Evolutionary conservation across 495 filamentous ascomycete genomes (phyloP), one percentile per base, ranked within the genome.

Genomic region (Hypoxylon intermedium): DNA sequence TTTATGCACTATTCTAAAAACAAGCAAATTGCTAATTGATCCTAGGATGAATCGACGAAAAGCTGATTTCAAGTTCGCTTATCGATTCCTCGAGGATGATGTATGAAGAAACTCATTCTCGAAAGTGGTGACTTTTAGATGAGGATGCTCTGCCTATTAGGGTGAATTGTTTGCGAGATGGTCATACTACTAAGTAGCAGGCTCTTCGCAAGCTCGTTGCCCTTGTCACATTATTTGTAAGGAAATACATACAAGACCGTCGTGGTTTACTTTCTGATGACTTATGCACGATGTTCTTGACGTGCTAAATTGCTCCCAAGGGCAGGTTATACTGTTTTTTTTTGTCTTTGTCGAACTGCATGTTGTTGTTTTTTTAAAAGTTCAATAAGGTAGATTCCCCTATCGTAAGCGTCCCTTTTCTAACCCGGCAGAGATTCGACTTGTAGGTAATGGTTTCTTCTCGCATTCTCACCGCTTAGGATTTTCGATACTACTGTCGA

Each of bases 11-110:
- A 15, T 37, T n/a, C 11, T 37, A 12, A 2, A 12, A 4, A 33
- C n/a, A 42, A 40, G 7, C 18, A 18, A 37, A 30, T 56, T 38
- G 41, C 60, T 71, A 59, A 68, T 42, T 53, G n/a, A 45, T 46
- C 16, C 1, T 70, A 98, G 94, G 94, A 98, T 98, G 94, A 98
- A 98, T 74, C 90, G 94, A 59, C 81, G 94, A 67, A 98, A 98
- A 82, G 92, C 90, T 31, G 94, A 98, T 72, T 98, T 98, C 79
- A 94, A 95, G 75, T 98, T 98, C 72, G 87, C 90, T 37, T 98
- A 98, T 81, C 96, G 96, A 75, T 98, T 92, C 77, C 80, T 96
- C 54, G 92, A 96, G 72, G 92, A 96, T 74, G 92, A 96, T 68
- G 79, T 96, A 80, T 94, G 48, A 60, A n/a, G 38, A 21, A 15